Conservation (phyloP, 2,329 filamentous ascomycete genomes). For the Incumbomyces delicatus region DNA sequence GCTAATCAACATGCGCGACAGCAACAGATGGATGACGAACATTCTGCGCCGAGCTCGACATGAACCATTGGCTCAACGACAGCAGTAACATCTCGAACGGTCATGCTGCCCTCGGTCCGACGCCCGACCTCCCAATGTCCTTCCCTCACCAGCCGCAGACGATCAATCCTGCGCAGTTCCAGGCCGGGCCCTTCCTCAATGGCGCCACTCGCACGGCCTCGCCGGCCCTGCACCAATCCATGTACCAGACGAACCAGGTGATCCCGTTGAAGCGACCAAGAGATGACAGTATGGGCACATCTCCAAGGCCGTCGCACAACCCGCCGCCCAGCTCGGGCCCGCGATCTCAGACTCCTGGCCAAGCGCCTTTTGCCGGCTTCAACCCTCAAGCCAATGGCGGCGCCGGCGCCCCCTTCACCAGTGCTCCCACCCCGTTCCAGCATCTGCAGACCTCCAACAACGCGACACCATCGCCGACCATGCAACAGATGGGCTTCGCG, state of each 20-base stretch:
- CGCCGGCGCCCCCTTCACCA: constrained; percentile 51
- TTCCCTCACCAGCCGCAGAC: constrained; percentile 38
- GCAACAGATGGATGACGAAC: constrained; percentile 36
- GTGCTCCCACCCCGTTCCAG: constrained; percentile 62
- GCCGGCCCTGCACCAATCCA: constrained; percentile 64
- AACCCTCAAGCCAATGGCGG: constrained; percentile 51
- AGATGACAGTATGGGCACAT: constrained; percentile 77
- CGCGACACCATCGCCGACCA: constrained; percentile 85
- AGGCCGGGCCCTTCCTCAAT: constrained; percentile 60
- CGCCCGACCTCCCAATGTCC: constrained; percentile 38
- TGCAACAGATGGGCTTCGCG: constrained; percentile 63
- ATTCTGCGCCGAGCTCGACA: constrained; percentile 35
- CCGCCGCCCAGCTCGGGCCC: constrained; percentile 72
- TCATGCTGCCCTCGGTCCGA: constrained; percentile 39
- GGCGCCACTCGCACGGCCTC: constrained; percentile 75
- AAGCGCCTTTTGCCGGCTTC: constrained; percentile 62
- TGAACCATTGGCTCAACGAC: constrained; percentile 44
- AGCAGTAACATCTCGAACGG: constrained; percentile 39
- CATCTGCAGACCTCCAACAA: constrained; percentile 76
- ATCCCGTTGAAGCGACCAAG: constrained; percentile 81
- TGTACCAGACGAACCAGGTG: constrained; percentile 75
- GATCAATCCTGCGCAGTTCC: constrained; percentile 44
- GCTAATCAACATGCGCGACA: constrained; percentile 24
- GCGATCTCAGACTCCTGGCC: constrained; percentile 85
- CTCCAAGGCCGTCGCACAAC: constrained; percentile 64